Base-by-base conservation (phyloP, 257 asterid species). In the Rehmannia glutinosa region DNA sequence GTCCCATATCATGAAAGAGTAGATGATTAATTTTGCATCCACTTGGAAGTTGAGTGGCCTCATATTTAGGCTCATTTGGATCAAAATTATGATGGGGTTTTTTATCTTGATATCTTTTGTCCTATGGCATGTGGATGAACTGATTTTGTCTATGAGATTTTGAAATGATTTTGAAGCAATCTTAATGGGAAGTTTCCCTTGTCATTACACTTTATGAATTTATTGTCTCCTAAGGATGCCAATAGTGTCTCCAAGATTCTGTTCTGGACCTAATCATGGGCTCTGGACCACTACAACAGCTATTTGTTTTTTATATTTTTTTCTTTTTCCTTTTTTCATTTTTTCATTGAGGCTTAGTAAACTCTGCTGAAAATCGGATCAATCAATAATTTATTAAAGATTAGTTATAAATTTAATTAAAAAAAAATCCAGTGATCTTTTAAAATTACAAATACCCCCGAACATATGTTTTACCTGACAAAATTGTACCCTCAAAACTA, bases 41-140 rank as follows among this genome's bases (percentile, higher is more conserved):
- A 75, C 81, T 39, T 75, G 70, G 77, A 72, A 28, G 17, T 11
- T 35, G 13, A 52, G 8, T 35, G 50, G 60, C 84, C 81, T 35
- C 74, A 72, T 12, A 39, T 52, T 19, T 28, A 33, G 58, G 68
- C 74, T 52, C 17, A 10, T 3, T 12, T 12, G 13, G 16, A 17
- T 20, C 28, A 39, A 20, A 3, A 17, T 32, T 5, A 28, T 5
- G 3, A 19, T 38, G 6, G 11, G 27, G 43, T 9, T 62, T 9
- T 62, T 41, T 21, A 42, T 41, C 36, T 12, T 36, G 11, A 59
- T 20, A 62, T 62, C 16, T 38, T 57, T 41, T 35, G 49, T 55
- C 38, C 28, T 60, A 10, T n/a, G n/a, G n/a, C n/a, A n/a, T n/a
- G 24, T 67, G 38, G 63, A 66, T 67, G 60, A 15, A 57, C 2